phyloP scores from a whole-genome alignment of 73 alveolate species.

The Vitrella brassicaformis region DNA sequence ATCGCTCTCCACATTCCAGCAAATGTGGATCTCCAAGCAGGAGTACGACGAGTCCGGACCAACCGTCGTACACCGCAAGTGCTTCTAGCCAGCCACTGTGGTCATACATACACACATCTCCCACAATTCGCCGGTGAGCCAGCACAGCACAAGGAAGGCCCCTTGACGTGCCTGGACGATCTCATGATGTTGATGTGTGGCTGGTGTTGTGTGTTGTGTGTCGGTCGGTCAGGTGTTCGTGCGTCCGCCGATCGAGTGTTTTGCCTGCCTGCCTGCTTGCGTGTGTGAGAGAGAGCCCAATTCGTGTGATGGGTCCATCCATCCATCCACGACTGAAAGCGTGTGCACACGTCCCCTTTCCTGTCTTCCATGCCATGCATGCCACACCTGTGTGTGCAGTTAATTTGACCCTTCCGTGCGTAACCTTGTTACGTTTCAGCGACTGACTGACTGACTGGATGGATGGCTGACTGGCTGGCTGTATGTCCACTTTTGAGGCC shows the following conservation, averaged over 20 bases:
- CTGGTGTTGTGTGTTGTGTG: too few relatives aligned
- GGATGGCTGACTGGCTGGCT: not conserved
- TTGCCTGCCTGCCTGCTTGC: not conserved
- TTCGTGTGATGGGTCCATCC: too few relatives aligned
- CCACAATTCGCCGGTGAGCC: not conserved
- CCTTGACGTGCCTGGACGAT: not conserved
- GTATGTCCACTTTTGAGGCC: too few relatives aligned
- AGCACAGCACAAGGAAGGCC: not conserved
- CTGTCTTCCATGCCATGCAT: not conserved
- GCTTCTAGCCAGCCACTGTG: slow-evolving; percentile 42
- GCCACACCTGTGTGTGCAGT: not conserved
- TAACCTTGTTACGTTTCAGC: not conserved
- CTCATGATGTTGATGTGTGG: too few relatives aligned
- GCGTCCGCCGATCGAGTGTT: not conserved
- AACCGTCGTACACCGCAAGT: slow-evolving; percentile 83
- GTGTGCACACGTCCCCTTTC: too few relatives aligned
- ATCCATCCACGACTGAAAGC: not conserved
- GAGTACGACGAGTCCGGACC: slow-evolving; percentile 94
- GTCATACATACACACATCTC: not conserved
- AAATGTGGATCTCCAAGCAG: slow-evolving; percentile 88
- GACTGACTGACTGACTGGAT: not conserved
- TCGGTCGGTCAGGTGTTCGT: not conserved
- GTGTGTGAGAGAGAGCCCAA: too few relatives aligned
- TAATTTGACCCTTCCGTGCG: not conserved
- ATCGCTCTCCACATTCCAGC: slow-evolving; percentile 54